Evolutionary conservation across 148 eudicot species (phyloP).

Genomic region (Rhododendron henanense): DNA sequence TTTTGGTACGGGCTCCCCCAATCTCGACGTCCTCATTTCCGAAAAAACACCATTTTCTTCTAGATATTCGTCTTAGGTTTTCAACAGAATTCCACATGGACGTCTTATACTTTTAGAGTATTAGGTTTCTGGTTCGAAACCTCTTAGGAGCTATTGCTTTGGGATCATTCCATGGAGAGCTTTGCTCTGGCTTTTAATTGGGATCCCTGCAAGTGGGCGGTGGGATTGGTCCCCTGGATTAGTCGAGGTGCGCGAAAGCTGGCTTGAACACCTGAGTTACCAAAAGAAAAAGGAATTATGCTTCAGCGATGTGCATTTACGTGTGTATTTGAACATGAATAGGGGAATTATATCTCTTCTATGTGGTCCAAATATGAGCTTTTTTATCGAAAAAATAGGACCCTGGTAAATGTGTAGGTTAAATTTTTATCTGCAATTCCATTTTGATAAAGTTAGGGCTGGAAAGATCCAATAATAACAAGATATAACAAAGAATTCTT

Average conservation of each 20-base stretch:
- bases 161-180: too few species aligned
- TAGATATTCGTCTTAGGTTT: background rate
- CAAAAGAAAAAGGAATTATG: too few species aligned
- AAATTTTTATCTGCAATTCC: background rate
- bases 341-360: background rate
- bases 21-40: background rate
- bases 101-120: background rate
- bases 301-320: too few species aligned
- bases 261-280: too few species aligned
- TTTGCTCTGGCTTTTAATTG: too few species aligned
- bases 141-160: too few species aligned
- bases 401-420: background rate
- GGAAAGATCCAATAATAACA: background rate
- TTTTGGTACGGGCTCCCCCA: conserved; percentile 42
- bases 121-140: too few species aligned
- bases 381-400: background rate
- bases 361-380: background rate
- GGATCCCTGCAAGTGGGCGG: too few species aligned
- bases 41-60: background rate
- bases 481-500: too few species aligned
- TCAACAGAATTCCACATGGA: background rate
- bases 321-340: too few species aligned
- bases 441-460: background rate
- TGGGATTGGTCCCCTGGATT: too few species aligned
- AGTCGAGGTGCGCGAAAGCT: too few species aligned